These are phyloP conservation scores for Saturnispora dispora DNA, from an alignment of 805 yeast species.

Conservation along the genomic window DNA sequence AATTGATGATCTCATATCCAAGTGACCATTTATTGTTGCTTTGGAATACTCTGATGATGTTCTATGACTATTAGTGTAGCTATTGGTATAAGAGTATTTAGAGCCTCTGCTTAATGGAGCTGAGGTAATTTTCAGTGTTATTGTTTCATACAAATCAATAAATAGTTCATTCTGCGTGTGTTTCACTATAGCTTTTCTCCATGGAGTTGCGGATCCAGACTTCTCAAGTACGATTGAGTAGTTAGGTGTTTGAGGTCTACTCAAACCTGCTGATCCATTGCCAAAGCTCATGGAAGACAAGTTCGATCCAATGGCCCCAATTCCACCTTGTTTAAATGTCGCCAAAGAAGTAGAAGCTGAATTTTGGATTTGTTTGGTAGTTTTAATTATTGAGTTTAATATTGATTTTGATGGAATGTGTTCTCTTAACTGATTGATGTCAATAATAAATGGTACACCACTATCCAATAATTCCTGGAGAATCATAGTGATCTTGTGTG, in stretches of 20 bases:
- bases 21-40: constrained; percentile 53
- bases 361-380: constrained; percentile 28
- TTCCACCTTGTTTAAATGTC: constrained; percentile 20
- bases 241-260: background rate
- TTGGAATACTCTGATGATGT: constrained; percentile 28
- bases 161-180: constrained; percentile 78
- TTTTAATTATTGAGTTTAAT: constrained; percentile 41
- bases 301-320: constrained; percentile 9
- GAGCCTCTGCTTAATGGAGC: constrained; percentile 11
- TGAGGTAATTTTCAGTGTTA: constrained; percentile 45
- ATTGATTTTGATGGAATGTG: constrained; percentile 58
- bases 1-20: constrained; percentile 58
- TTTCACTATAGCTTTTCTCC: constrained; percentile 69
- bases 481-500: constrained; percentile 60
- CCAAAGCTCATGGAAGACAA: background rate
- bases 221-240: constrained; percentile 25
- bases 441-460: constrained; percentile 66
- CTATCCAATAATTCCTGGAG: constrained; percentile 73
- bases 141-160: constrained; percentile 67
- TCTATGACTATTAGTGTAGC: background rate
- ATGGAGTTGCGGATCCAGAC: constrained; percentile 43
- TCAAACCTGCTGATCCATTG: background rate
- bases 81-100: background rate
- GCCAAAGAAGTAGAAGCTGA: constrained; percentile 25
- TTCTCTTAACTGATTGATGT: constrained; percentile 59